Conservation (phyloP, 1,284 basidiomycete genomes). For the Lignosus rhinocerotis region DNA sequence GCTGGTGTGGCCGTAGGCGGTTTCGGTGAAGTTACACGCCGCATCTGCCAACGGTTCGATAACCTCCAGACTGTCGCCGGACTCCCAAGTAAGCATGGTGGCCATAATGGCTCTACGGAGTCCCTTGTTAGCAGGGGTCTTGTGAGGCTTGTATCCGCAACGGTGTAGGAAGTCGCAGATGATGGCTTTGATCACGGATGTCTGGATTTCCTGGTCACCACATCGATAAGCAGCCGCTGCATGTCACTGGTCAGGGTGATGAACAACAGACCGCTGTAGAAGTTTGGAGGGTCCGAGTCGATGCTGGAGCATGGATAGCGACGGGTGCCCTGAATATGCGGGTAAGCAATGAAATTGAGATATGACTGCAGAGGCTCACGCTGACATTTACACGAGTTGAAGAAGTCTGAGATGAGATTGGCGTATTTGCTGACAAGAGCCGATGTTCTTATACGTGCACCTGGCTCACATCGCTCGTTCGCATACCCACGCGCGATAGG, state of each 20-base stretch:
- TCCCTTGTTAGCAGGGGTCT: not conserved
- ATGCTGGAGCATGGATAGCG: too few species aligned
- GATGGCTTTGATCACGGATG: not conserved
- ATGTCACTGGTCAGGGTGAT: too few species aligned
- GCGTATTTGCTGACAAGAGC: not conserved
- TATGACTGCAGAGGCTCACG: too few species aligned
- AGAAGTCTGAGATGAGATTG: not conserved
- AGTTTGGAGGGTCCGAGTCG: too few species aligned
- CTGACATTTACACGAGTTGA: not conserved
- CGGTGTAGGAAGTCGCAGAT: slow-evolving; percentile 6
- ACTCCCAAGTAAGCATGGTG: not conserved
- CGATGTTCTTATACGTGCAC: not conserved
- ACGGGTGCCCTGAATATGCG: too few species aligned
- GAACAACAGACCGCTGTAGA: too few species aligned
- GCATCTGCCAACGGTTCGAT: not conserved
- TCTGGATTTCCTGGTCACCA: too few species aligned
- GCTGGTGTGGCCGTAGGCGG: slow-evolving; percentile 3
- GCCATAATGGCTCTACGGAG: not conserved
- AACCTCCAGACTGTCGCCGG: not conserved
- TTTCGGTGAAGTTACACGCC: slow-evolving; percentile 5
- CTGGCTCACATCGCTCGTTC: not conserved
- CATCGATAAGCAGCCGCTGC: too few species aligned
- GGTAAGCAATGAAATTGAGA: too few species aligned
- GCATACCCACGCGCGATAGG: too few species aligned
- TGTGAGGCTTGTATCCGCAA: not conserved